Percentiles rank a stretch among this genome's conserved stretches.
These are phyloP conservation scores for Capsicum pubescens DNA, from an alignment of 257 asterid species.

Conservation along the genomic window DNA sequence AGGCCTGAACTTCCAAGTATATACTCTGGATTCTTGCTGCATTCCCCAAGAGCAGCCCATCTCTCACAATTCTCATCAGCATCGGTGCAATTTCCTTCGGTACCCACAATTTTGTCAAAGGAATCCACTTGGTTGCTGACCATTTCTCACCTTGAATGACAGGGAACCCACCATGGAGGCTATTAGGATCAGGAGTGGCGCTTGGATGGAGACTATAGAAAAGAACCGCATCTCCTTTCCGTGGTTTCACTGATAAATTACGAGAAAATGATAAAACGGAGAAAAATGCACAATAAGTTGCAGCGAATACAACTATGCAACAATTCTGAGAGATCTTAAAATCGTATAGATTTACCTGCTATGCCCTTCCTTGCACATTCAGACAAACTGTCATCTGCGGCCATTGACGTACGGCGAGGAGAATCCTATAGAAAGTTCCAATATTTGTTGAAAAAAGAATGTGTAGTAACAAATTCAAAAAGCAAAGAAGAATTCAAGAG, in stretches of 20 bases:
- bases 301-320: background rate
- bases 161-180: conserved; percentile 94
- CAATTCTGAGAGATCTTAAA: conserved; percentile 11
- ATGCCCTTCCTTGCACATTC: conserved; percentile 90
- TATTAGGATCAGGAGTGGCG: conserved; percentile 74
- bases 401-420: conserved; percentile 68
- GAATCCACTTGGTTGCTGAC: conserved; percentile 99
- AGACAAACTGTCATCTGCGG: conserved; percentile 62
- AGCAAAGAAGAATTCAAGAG: no score
- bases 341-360: conserved; percentile 60
- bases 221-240: conserved; percentile 92
- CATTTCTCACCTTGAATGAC: conserved; percentile 95
- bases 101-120: conserved; percentile 62
- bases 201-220: conserved; percentile 78
- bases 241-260: conserved; percentile 70
- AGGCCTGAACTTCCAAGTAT: conserved; percentile 82
- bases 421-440: conserved; percentile 56
- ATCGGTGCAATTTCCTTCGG: conserved; percentile 59
- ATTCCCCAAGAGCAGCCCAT: conserved; percentile 98
- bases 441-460: background rate
- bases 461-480: background rate
- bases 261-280: background rate
- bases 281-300: conserved; percentile 1
- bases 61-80: conserved; percentile 65
- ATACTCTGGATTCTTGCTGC: conserved; percentile 84